These are phyloP conservation scores for Backusella luteola DNA, from an alignment of 192 early-diverging fungal genomes.

Conservation along the genomic window DNA sequence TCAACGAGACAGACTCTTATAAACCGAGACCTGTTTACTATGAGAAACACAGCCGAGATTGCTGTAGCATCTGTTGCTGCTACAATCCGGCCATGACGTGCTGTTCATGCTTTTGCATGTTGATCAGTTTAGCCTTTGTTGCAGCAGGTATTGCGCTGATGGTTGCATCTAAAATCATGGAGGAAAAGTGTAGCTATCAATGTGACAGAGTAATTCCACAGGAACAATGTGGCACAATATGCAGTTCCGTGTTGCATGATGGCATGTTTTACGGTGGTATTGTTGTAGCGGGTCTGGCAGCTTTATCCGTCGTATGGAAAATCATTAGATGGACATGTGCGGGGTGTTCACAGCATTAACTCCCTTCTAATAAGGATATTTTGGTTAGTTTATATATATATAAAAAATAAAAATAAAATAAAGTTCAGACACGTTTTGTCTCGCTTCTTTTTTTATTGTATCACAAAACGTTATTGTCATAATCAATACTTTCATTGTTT, in stretches of 20 bases:
- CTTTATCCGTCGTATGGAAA: slow-evolving; percentile 24
- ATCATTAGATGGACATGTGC: slow-evolving; percentile 29
- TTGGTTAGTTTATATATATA: background rate
- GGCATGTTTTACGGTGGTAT: slow-evolving; percentile 35
- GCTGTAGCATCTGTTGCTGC: slow-evolving; percentile 22
- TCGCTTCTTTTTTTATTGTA: background rate
- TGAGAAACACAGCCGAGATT: background rate
- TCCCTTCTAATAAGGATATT: background rate
- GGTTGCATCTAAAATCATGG: slow-evolving; percentile 23
- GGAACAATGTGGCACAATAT: slow-evolving; percentile 19
- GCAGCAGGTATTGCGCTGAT: slow-evolving; percentile 36
- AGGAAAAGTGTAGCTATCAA: slow-evolving; percentile 18
- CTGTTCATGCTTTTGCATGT: slow-evolving; percentile 36
- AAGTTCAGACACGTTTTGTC: background rate
- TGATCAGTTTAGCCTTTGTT: slow-evolving; percentile 23
- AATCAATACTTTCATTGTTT: background rate
- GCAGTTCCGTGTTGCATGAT: slow-evolving; percentile 25
- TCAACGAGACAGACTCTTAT: slow-evolving; percentile 22
- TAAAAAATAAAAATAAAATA: background rate
- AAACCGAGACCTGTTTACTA: background rate
- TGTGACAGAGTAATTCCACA: background rate
- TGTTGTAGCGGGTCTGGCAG: slow-evolving; percentile 31
- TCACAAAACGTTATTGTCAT: background rate
- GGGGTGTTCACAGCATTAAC: background rate
- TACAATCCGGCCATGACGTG: slow-evolving; percentile 32